phyloP scores from a whole-genome alignment of 176 grass and related monocot species.

The Musa itinerans region DNA sequence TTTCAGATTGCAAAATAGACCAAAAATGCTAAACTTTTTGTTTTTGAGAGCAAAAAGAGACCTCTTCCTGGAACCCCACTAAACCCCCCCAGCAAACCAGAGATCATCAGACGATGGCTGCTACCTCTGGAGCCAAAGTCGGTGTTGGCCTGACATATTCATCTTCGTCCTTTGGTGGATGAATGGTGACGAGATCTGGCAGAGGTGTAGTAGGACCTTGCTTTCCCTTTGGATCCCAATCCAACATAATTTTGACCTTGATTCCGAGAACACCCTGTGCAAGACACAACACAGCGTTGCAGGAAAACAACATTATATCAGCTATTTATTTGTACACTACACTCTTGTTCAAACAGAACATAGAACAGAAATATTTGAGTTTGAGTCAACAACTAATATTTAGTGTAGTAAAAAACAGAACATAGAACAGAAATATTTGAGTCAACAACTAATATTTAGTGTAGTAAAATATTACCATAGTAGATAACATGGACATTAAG shows the following conservation, averaged over 20 bases:
- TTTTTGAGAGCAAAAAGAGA: too few species aligned
- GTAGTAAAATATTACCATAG: too few species aligned
- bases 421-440: too few species aligned
- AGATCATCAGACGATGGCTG: not conserved
- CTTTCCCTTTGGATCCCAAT: constrained; percentile 12
- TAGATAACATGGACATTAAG: not conserved
- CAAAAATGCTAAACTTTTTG: too few species aligned
- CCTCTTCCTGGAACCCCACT: too few species aligned
- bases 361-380: too few species aligned
- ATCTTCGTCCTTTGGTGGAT: constrained; percentile 7
- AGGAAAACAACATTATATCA: not conserved
- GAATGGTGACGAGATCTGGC: constrained; percentile 11
- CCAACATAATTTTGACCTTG: constrained; percentile 11
- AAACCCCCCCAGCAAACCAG: not conserved
- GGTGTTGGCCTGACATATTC: not conserved
- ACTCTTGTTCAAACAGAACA: too few species aligned
- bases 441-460: not conserved
- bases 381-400: not conserved
- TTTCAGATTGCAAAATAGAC: too few species aligned
- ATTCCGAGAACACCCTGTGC: constrained; percentile 9
- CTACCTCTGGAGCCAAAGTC: not conserved
- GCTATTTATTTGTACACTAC: not conserved
- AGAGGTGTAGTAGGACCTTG: not conserved
- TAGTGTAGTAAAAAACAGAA: too few species aligned
- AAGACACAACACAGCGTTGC: not conserved